These are phyloP conservation scores for Epichloe elymi DNA, from an alignment of 2,329 filamentous ascomycete genomes.

Conservation along the genomic window DNA sequence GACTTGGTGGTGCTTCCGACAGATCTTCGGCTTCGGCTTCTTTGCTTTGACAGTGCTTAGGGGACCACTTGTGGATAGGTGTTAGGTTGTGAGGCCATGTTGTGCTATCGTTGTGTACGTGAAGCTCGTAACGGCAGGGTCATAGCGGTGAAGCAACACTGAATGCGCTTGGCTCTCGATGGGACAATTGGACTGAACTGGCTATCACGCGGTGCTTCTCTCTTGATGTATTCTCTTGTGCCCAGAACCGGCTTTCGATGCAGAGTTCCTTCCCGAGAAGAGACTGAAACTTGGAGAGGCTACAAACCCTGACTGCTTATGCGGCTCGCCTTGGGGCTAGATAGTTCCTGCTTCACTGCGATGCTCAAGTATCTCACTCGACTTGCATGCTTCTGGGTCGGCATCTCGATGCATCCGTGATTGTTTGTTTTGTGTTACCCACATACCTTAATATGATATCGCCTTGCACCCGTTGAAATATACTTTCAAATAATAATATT, in stretches of 20 bases:
- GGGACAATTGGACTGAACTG: no score
- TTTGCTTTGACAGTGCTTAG: neutral
- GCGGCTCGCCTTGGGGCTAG: neutral
- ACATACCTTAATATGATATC: neutral
- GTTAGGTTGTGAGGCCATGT: neutral
- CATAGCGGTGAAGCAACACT: no score
- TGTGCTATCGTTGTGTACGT: neutral
- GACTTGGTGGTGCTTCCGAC: constrained; percentile 18
- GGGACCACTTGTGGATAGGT: neutral
- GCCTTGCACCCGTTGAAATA: neutral
- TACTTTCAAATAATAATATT: neutral
- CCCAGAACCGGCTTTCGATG: neutral
- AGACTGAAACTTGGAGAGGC: neutral
- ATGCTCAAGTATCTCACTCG: neutral
- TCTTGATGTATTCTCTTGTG: neutral
- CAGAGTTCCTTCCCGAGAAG: neutral
- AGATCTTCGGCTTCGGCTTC: constrained; percentile 6
- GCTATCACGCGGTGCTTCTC: no score
- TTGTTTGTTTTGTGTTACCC: neutral
- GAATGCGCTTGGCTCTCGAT: no score
- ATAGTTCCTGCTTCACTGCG: neutral
- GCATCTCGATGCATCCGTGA: neutral
- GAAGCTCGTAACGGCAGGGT: no score
- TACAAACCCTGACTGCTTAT: neutral
- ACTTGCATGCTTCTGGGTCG: no score